phyloP scores from a whole-genome alignment of 78 protist species.

The Dictyostelium intermedium region DNA sequence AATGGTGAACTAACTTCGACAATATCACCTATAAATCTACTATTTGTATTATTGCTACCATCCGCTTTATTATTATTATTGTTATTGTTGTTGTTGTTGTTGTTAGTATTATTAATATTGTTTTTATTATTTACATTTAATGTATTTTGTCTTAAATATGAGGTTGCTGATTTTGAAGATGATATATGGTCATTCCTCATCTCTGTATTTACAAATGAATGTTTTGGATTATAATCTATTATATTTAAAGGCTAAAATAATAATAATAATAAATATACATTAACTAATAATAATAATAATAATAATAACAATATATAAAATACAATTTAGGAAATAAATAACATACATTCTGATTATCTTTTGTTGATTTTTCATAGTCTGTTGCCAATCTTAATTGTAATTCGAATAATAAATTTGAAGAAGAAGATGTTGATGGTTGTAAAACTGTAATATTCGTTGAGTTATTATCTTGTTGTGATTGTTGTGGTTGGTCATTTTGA shows the following conservation, averaged over 20 bases:
- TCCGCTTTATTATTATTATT: not conserved
- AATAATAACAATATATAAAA: not conserved
- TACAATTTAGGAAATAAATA: not conserved
- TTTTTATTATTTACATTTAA: not conserved
- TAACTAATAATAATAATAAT: not conserved
- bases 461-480: not conserved
- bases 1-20: constrained; percentile 68
- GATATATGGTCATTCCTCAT: constrained; percentile 68
- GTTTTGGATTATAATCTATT: constrained; percentile 71
- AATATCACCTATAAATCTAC: constrained; percentile 28
- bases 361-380: constrained; percentile 1
- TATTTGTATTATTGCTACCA: not conserved
- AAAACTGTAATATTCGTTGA: not conserved
- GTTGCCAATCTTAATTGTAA: constrained; percentile 33
- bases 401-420: constrained; percentile 57
- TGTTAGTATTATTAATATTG: not conserved
- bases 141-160: constrained; percentile 52
- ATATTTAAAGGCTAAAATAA: constrained; percentile 31
- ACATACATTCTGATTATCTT: constrained; percentile 23
- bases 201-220: constrained; percentile 57
- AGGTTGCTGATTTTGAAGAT: constrained; percentile 43
- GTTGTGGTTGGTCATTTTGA: not conserved
- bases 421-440: constrained; percentile 46
- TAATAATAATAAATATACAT: not conserved
- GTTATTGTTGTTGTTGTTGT: not conserved